Base-by-base conservation (phyloP, 768 basidiomycete species). In the Boletus coccyginus region DNA sequence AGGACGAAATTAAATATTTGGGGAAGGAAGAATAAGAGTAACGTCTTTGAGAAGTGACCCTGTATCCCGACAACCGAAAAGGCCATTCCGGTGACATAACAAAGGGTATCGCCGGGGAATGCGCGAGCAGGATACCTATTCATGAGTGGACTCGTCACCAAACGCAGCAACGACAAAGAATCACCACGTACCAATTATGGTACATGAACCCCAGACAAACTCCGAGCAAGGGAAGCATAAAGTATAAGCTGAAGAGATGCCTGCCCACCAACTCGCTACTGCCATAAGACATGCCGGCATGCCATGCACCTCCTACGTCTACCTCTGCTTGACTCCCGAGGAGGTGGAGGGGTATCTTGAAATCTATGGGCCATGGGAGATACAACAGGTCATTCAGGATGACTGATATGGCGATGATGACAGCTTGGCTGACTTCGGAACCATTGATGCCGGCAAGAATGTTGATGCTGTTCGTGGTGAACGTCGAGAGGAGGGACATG, bases 361-460 rank as follows among this genome's bases (percentile, higher is more conserved):
- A 88, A 58, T 80, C 85, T 13, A 88, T 62, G 14, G 89, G 84
- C 90, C 89, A 91, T 2, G 94, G 93, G n/a, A 99, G 82, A 74
- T 94, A 98, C 33, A 99, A 75, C 16, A 96, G 74, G 67, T 98
- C 97, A 70, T 99, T 99, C 44, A 95, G 59, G 56, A 91, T 86
- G 61, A 99, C 88, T 0, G 94, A 97, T 11, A 92, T 58, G 4
- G 92, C 90, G 60, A 99, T 98, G 57, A 98, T 84, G 45, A 97
- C 76, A 0, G 95, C 91, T 73, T 99, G 97, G 58, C 86, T 83
- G 59, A 91, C 93, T 78, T 99, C 97, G 6, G 96, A 87, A 12
- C 96, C 97, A 69, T 99, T 98, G 62, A 98, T 90, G 10, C 96
- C 97, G 12, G 97, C 97, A 17, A 98, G 86, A 63, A 99, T 98